Evolutionary conservation across 2,329 filamentous ascomycete genomes (phyloP), one percentile per base, ranked within the genome.

Genomic region (Monilinia vaccinii-corymbosi): DNA sequence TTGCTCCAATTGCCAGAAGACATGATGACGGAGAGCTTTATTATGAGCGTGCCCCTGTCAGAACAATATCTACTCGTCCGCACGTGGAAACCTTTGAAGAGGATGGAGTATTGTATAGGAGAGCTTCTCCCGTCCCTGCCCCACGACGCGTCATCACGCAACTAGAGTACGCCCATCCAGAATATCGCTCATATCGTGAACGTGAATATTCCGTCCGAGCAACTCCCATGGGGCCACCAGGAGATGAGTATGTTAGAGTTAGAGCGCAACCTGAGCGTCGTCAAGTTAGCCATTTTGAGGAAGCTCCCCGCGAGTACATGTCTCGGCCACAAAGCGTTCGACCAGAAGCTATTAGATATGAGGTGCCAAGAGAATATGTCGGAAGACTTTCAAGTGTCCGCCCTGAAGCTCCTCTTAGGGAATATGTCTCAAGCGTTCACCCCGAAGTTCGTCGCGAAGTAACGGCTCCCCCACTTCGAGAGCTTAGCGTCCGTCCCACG

Each of bases 111-210:
- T 34, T 70, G 16, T 85, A 84, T 65, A 73, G 76, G 51, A 75
- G 77, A 58, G 67, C 77, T 1, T 77, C 85, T 4, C 81, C 84
- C 3, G 69, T 76, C 10, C 79, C 73, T 49, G 71, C 75, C n/a
- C 75, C 79, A 11, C 76, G 83, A 62, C 78, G 83, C 46, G 77
- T 85, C 47, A 74, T 89, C 25, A 85, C 85, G 13, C 82, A 86
- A 62, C 80, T 84, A 2, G 86, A 88, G 62, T 81, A 78, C 56
- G 73, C 78, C 53, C 68, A 77, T 31, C 68, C 65, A 25, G 68
- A 70, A 55, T 79, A 81, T 63, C 78, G 81, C 62, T 74, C 77
- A 32, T 83, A 81, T 62, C 78, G 80, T 18, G 79, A 81, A 63
- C 75, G 82, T 58, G 85, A 87, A 64, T 82, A 83, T 64, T 80